Percentiles rank a stretch among this genome's conserved stretches.
Evolutionary conservation across 371 early-diverging fungal genomes (phyloP).

Genomic region (Apophysomyces variabilis): DNA sequence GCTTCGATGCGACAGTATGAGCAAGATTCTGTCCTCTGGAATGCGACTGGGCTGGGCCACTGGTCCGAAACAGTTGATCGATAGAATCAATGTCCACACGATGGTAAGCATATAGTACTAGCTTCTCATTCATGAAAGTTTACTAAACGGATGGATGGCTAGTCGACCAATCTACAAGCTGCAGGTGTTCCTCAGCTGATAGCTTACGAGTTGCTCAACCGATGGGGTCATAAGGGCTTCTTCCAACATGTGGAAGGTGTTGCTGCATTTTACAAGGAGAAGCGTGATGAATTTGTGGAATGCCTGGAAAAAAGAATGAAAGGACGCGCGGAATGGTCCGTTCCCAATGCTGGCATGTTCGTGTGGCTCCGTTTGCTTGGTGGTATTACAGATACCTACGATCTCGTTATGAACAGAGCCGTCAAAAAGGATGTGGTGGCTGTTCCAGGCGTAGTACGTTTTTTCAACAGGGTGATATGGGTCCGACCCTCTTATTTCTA

Average conservation of each 20-base stretch:
- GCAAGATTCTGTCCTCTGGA: constrained; percentile 81
- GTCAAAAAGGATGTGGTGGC: constrained; percentile 72
- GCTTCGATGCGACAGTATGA: constrained; percentile 82
- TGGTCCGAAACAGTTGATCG: constrained; percentile 69
- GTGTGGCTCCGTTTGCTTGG: constrained; percentile 75
- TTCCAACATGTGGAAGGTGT: constrained; percentile 64
- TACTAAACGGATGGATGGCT: neutral
- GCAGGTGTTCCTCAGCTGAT: constrained; percentile 76
- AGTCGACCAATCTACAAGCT: constrained; percentile 75
- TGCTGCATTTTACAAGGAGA: constrained; percentile 62
- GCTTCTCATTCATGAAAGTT: neutral
- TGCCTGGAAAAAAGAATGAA: constrained; percentile 59
- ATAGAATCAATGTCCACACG: constrained; percentile 74
- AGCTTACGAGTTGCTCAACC: constrained; percentile 58
- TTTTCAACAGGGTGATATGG: neutral
- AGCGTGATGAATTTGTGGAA: constrained; percentile 64
- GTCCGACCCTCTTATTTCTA: constrained; percentile 8
- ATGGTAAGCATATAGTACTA: constrained; percentile 38
- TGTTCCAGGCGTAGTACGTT: constrained; percentile 70
- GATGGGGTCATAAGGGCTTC: constrained; percentile 73
- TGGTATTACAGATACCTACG: constrained; percentile 65
- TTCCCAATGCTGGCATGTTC: constrained; percentile 83
- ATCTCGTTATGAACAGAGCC: constrained; percentile 68
- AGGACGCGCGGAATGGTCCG: constrained; percentile 70
- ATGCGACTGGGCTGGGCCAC: constrained; percentile 81